Base-by-base conservation (phyloP, 257 asterid species). In the Ligustrum vulgare region DNA sequence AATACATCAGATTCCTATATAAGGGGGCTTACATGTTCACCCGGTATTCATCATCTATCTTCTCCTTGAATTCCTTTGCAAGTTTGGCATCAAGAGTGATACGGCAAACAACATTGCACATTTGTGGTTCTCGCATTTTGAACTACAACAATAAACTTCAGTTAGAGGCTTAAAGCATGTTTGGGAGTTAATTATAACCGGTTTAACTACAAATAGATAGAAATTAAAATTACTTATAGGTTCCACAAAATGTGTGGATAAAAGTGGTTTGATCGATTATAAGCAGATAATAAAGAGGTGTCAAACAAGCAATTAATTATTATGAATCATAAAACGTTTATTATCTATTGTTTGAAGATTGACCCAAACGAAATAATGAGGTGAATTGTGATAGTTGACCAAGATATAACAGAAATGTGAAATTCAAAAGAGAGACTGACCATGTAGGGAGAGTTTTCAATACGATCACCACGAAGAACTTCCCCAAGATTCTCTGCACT, bases 381-480 rank as follows among this genome's bases (percentile, higher is more conserved):
- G 58, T 49, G 58, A 49, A 5, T 49, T 49, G 20, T 49, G 58
- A 9, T 49, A 35, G 45, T 41, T 33, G 20, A 35, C 9, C 10
- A 18, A 28, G 22, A 15, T 6, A 8, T 9, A 41, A 11, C 20
- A 73, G 23, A 22, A 12, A 20, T n/a, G 23, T 16, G 5, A 54
- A 5, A 69, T 37, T 13, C 31, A n/a, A 58, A 9, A 49, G 58
- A 49, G 15, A 16, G 58, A 49, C 58, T 18, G 58, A 49, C 58
- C 58, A 15, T 22, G 15, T 49, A 49, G 65, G 74, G 84, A 16
- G 88, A 81, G 75, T 84, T 84, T 69, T 84, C 88, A 74, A 84
- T 84, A 35, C 88, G 88, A 72, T 84, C 88, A 76, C 88, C 88
- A 45, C 86, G 88, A 81, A 81, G 84, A 58, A 84, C 88, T 67